Evolutionary conservation across 768 basidiomycete genomes (phyloP), one percentile per base, ranked within the genome.

Genomic region (Imleria badia): DNA sequence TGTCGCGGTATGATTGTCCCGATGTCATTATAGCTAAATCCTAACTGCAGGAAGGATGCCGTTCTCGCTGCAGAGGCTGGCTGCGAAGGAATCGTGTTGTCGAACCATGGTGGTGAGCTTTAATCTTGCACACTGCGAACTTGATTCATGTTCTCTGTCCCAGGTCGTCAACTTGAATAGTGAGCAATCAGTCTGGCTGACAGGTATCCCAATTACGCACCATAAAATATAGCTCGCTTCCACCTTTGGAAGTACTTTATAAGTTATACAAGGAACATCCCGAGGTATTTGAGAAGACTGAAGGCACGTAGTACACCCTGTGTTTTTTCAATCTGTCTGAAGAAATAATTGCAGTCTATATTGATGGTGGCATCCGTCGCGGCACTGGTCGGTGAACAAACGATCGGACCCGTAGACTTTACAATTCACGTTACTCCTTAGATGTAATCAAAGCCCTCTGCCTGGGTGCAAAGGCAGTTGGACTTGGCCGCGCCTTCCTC

Each of bases 391-490:
- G 36, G 75, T 65, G 41, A 48, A 54, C 15, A 43, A 22, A 33
- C 19, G 13, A 31, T 22, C 17, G 35, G 15, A 43, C 33, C 47
- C 13, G 15, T 42, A 2, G 6, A 11, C 15, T 43, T 42, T 12
- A 31, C 31, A 45, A 45, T 45, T 48, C 19, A 55, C 9, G 38
- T 2, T 30, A 8, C 30, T 20, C 53, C 34, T 20, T 54, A 80
- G 94, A 95, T 72, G 85, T 94, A 15, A 73, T 97, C 45, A 97
- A 96, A 70, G 94, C 94, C 0, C 73, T 96, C 11, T 95, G 92
- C 66, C 76, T 97, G 9, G 94, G 94, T 11, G 94, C 94, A 4
- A 86, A 73, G 58, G 91, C 87, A 9, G 91, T 94, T 17, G 94
- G 94, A 5, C 73, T 97, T 31, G 94, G 94, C 3, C 78, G 94